Evolutionary conservation across 1,284 basidiomycete species (phyloP).

Genomic region (Trametes polyzona): DNA sequence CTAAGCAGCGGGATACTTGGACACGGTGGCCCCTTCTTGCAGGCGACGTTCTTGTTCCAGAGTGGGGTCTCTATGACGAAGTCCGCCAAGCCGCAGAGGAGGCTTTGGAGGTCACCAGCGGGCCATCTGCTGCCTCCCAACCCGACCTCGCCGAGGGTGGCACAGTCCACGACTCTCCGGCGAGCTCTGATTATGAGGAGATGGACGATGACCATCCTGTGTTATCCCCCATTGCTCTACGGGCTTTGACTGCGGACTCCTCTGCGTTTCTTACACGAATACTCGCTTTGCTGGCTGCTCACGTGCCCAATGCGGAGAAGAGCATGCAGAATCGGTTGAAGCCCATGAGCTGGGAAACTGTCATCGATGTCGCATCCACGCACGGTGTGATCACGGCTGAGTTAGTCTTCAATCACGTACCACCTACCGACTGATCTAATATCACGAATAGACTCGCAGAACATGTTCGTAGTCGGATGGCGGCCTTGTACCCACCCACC

Average conservation of each 20-base stretch:
- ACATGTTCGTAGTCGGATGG: slow-evolving; percentile 26
- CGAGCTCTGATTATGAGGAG: slow-evolving; percentile 35
- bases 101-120: too few species aligned
- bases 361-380: slow-evolving; percentile 48
- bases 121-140: too few species aligned
- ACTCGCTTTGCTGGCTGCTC: slow-evolving; percentile 48
- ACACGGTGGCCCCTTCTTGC: slow-evolving; percentile 68
- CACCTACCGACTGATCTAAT: neutral
- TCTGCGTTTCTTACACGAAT: slow-evolving; percentile 48
- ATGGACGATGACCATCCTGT: slow-evolving; percentile 40
- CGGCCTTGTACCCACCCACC: slow-evolving; percentile 20
- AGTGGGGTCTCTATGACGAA: slow-evolving; percentile 66
- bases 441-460: slow-evolving; percentile 41
- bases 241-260: slow-evolving; percentile 37
- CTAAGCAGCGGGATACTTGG: slow-evolving; percentile 47
- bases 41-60: slow-evolving; percentile 58
- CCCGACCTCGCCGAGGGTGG: too few species aligned
- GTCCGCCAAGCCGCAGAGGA: slow-evolving; percentile 46
- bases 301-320: slow-evolving; percentile 48
- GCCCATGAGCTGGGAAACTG: slow-evolving; percentile 53
- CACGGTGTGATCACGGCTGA: slow-evolving; percentile 43
- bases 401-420: slow-evolving; percentile 39
- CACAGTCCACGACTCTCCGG: too few species aligned
- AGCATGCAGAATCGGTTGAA: slow-evolving; percentile 56
- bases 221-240: slow-evolving; percentile 26